Evolutionary conservation across 179 eudicot species (phyloP), one percentile per base, ranked within the genome.

Genomic region (Pouteria campechiana): DNA sequence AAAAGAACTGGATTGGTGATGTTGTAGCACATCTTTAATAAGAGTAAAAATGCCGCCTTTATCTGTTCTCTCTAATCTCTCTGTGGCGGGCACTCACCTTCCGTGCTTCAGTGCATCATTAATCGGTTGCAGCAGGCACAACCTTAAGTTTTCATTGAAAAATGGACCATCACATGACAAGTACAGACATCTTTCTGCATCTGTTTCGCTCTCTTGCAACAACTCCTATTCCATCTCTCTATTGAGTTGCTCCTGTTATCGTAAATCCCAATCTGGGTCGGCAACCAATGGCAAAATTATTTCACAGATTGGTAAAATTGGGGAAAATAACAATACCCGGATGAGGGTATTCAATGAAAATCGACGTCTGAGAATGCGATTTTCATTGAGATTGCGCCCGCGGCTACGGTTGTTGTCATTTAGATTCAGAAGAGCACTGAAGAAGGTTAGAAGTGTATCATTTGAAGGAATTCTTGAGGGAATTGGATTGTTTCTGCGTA

Each of bases 311-410:
- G 59, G 57, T 62, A 68, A 52, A 28, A 63, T 28, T 28, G 42
- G 52, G 13, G 60, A 52, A 55, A 40, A 41, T 61, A 53, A 45
- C 32, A 54, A 45, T 31, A 37, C 74, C 48, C 75, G 38, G 46
- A 46, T 72, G 48, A 60, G 46, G 54, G 61, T 34, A 41, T n/a
- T n/a, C n/a, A 68, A 52, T 39, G 69, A 62, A 17, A 28, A 37
- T 41, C 11, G 29, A 67, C 53, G 47, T 32, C 42, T 32, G 5
- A 66, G 63, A 34, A 76, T 61, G 72, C 67, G 67, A 42, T 76
- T 76, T 74, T 68, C 72, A 5, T 55, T 85, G 31, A 70, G 88
- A 46, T 70, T 89, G 59, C 65, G 72, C 25, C 90, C 81, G 21
- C 68, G 85, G 62, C 44, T 83, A 48, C 60, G 88, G 32, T 74